Evolutionary conservation across 352 stramenopile species (phyloP).

Genomic region (Phytophthora pini): DNA sequence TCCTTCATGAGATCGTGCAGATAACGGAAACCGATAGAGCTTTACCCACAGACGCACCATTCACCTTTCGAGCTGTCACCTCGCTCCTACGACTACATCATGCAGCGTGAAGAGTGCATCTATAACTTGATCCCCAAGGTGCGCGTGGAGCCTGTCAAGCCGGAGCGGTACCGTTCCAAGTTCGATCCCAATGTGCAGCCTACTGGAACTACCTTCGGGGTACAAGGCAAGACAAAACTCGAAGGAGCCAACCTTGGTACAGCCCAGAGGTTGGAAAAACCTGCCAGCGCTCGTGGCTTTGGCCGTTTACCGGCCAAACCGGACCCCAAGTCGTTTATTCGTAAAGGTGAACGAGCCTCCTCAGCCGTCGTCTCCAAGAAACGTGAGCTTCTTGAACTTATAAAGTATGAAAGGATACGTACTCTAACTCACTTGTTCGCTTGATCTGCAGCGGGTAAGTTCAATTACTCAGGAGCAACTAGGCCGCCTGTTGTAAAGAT

Average conservation of each 20-base stretch:
- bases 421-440: not conserved
- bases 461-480: slow-evolving; percentile 65
- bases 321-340: slow-evolving; percentile 76
- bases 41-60: slow-evolving; percentile 4
- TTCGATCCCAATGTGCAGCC: slow-evolving; percentile 85
- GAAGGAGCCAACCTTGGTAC: slow-evolving; percentile 72
- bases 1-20: slow-evolving; percentile 21
- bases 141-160: slow-evolving; percentile 70
- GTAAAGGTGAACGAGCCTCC: slow-evolving; percentile 69
- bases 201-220: slow-evolving; percentile 90
- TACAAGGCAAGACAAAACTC: slow-evolving; percentile 74
- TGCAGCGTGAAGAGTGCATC: slow-evolving; percentile 91
- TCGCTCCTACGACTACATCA: slow-evolving; percentile 16
- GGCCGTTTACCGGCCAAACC: slow-evolving; percentile 64
- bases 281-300: slow-evolving; percentile 66
- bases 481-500: slow-evolving; percentile 81
- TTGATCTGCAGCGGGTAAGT: slow-evolving; percentile 60
- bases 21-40: slow-evolving; percentile 18
- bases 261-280: slow-evolving; percentile 47
- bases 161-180: slow-evolving; percentile 89
- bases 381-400: slow-evolving; percentile 11
- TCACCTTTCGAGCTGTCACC: slow-evolving; percentile 10
- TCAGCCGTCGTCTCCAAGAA: slow-evolving; percentile 55
- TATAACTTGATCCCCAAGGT: slow-evolving; percentile 92
- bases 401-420: no score